phyloP scores from a whole-genome alignment of 2,329 filamentous ascomycete genomes.

The Xylaria sp. region DNA sequence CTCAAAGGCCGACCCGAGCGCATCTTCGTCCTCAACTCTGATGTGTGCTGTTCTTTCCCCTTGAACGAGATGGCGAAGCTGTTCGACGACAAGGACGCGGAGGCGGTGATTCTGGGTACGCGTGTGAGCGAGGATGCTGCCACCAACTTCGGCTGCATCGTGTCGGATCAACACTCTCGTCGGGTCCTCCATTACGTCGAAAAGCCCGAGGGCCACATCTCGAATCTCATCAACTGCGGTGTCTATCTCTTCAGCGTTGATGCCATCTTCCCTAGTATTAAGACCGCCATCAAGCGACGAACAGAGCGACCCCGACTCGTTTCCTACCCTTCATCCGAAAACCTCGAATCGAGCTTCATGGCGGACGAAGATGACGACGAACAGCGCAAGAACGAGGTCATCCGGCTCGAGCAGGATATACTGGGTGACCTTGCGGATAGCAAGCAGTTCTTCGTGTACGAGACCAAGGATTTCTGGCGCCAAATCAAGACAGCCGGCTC shows the following conservation, averaged over 20 bases:
- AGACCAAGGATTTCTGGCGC: slow-evolving; percentile 99
- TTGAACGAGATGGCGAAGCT: slow-evolving; percentile 93
- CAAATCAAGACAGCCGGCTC: slow-evolving; percentile 99
- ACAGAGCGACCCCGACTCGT: slow-evolving; percentile 87
- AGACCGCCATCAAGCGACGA: slow-evolving; percentile 91
- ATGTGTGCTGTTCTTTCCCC: slow-evolving; percentile 98
- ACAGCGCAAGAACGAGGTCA: slow-evolving; percentile 77
- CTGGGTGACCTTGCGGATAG: slow-evolving; percentile 93
- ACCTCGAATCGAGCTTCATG: slow-evolving; percentile 71
- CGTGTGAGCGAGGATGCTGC: slow-evolving; percentile 88
- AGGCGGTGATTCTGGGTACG: slow-evolving; percentile 94
- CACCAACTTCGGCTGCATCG: slow-evolving; percentile 96
- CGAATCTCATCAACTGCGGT: slow-evolving; percentile 98
- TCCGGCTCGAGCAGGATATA: slow-evolving; percentile 96
- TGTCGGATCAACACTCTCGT: slow-evolving; percentile 89
- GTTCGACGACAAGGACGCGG: slow-evolving; percentile 92
- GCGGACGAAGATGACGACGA: slow-evolving; percentile 72
- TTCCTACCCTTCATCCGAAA: slow-evolving; percentile 95
- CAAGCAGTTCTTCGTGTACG: slow-evolving; percentile 97
- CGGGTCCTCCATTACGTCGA: slow-evolving; percentile 98
- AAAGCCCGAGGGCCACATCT: slow-evolving; percentile 97
- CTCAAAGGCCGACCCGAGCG: slow-evolving; percentile 93
- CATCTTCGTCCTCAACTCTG: slow-evolving; percentile 96
- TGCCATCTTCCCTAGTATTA: slow-evolving; percentile 94
- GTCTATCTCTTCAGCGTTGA: slow-evolving; percentile 97